Base-by-base conservation (phyloP, 1,284 basidiomycete genomes). In the Kwoniella shivajii region DNA sequence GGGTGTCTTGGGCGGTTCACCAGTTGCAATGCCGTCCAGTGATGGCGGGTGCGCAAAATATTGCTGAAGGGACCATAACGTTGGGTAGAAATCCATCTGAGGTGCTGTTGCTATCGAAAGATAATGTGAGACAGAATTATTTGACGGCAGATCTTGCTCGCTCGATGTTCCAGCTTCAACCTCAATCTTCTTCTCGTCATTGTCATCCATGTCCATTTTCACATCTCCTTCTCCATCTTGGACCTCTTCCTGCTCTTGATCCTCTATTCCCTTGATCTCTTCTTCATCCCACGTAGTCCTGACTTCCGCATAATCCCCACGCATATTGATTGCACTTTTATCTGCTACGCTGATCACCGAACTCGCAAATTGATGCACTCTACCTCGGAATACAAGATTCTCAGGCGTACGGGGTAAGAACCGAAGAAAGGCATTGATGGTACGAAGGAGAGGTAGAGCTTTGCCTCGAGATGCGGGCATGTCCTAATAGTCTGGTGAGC, bases 1-100 rank as follows among this genome's bases (percentile, higher is more conserved):
- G 2, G 68, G 65, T 22, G 72, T 67, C 47, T 50, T 55, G 1
- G 60, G 52, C 16, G 64, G 60, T 10, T 56, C 54, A 6, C 61
- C 58, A 2, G 31, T 24, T 0, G 73, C 38, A 10, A 69, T 71
- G n/a, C 71, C 72, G 43, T 67, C 70, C 2, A 78, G 65, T 14
- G 64, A 61, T 4, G 75, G 69, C 6, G 76, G 76, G 49, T 70
- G 63, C 10, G 76, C 65, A 52, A 78, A 76, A 66, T 67, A 76
- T 50, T 70, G 57, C 50, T 78, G 76, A 14, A 78, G 55, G 1
- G 74, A 75, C 76, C 76, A 78, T 18, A 78, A 65, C 0, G 74
- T 74, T 3, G 66, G 61, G 61, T 78, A 78, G 42, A 78, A 73
- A 38, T 75, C 68, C 26, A 64, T 60, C 47, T 68, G 20, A 6